Conservation (phyloP, 176 grass and related monocot species). For the Cenchrus americanus region DNA sequence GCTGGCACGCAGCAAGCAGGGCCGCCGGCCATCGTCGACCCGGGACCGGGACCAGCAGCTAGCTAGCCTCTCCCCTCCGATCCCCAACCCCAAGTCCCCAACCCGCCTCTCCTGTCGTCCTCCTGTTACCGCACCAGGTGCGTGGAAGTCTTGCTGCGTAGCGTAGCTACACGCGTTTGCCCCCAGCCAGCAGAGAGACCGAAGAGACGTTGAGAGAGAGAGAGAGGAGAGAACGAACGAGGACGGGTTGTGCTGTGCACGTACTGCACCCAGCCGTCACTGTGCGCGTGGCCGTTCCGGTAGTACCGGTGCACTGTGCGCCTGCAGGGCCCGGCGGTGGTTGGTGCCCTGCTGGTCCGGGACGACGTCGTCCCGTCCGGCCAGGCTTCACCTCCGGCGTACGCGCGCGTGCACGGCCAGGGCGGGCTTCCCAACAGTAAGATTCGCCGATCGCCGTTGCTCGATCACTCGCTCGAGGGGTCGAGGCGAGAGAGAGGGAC, state of each 20-base stretch:
- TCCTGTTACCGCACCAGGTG: slow-evolving; percentile 47
- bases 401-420: neutral
- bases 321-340: slow-evolving; percentile 11
- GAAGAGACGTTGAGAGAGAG: neutral
- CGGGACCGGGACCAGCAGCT: neutral
- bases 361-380: too few relatives aligned
- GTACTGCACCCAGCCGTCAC: neutral
- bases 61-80: too few relatives aligned
- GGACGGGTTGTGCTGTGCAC: neutral
- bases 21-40: neutral
- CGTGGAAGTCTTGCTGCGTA: slow-evolving; percentile 44
- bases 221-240: too few relatives aligned
- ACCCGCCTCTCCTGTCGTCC: neutral
- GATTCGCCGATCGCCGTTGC: neutral
- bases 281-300: slow-evolving; percentile 15
- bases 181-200: neutral
- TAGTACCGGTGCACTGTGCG: slow-evolving; percentile 4
- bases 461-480: neutral
- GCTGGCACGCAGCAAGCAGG: slow-evolving; percentile 34
- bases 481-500: too few relatives aligned
- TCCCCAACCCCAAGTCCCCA: too few relatives aligned
- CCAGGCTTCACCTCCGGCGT: too few relatives aligned
- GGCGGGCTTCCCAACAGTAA: slow-evolving; percentile 12
- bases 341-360: neutral
- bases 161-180: neutral